phyloP scores from a whole-genome alignment of 208 protist genomes.

The Trypanosoma scelopori region DNA sequence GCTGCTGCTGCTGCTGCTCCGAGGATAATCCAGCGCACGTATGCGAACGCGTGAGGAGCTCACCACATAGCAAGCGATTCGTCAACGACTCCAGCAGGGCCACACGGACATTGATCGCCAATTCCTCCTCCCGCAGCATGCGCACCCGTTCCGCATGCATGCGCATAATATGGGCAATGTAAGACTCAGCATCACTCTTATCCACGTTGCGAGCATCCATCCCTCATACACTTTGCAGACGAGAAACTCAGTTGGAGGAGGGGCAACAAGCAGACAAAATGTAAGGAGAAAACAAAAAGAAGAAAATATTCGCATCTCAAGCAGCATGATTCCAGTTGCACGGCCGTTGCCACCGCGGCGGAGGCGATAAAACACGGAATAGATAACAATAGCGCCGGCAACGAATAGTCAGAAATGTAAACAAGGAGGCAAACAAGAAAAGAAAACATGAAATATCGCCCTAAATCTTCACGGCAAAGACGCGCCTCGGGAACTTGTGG shows the following conservation, averaged over 20 bases:
- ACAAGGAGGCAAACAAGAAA: too few species aligned
- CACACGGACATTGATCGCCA: slow-evolving; percentile 22
- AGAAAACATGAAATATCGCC: not conserved
- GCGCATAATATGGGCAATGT: slow-evolving; percentile 11
- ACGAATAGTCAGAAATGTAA: too few species aligned
- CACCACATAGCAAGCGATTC: slow-evolving; percentile 13
- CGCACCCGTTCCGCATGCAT: slow-evolving; percentile 20
- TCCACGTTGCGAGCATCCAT: not conserved
- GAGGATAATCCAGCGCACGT: not conserved
- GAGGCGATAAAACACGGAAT: too few species aligned
- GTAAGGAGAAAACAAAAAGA: not conserved
- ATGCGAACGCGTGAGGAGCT: not conserved
- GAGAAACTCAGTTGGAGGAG: too few species aligned
- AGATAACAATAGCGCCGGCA: too few species aligned
- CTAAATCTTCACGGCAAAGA: slow-evolving; percentile 91
- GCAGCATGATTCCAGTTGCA: too few species aligned
- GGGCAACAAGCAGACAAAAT: not conserved
- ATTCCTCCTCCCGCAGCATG: slow-evolving; percentile 21
- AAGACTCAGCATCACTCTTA: not conserved
- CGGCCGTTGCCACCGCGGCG: too few species aligned
- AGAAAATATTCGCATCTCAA: not conserved
- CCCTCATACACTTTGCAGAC: not conserved
- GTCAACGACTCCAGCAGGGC: slow-evolving; percentile 17
- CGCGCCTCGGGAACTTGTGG: slow-evolving; percentile 81
- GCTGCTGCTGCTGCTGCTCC: too few species aligned